Percentiles rank a stretch among this genome's conserved stretches.
These are phyloP conservation scores for Cucurbita pepo DNA, from an alignment of 306 rosid genomes.

Conservation along the genomic window DNA sequence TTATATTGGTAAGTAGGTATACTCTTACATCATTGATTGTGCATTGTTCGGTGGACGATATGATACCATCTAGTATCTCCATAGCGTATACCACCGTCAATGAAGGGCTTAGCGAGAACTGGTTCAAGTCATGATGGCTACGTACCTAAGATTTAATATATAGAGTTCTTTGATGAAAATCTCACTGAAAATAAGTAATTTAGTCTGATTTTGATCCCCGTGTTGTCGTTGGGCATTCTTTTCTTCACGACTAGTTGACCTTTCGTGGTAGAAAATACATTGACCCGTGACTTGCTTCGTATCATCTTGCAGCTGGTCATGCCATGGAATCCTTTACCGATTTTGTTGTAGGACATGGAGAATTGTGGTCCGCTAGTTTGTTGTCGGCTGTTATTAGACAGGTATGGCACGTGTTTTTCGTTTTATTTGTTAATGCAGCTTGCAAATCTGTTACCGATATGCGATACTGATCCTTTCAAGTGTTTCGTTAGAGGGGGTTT, in stretches of 20 bases:
- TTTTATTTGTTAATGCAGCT: conserved; percentile 1
- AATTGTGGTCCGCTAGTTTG: conserved; percentile 93
- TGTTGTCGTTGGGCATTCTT: not conserved
- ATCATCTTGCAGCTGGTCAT: conserved; percentile 77
- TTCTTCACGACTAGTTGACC: not conserved
- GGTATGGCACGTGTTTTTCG: conserved; percentile 27
- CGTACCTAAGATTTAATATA: not conserved
- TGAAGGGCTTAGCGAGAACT: not conserved
- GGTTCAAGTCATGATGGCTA: not conserved
- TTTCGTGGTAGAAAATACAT: conserved; percentile 1
- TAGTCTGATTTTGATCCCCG: not conserved
- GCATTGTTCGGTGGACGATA: too few species aligned
- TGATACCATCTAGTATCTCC: not conserved
- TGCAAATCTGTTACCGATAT: not conserved
- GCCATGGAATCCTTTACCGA: conserved; percentile 91
- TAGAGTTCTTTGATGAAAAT: not conserved
- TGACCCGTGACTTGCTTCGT: conserved; percentile 16
- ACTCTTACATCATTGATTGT: not conserved
- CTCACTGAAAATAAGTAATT: not conserved
- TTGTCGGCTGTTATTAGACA: conserved; percentile 58
- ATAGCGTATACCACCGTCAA: not conserved
- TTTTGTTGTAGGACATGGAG: conserved; percentile 99
- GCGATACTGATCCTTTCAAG: conserved; percentile 4
- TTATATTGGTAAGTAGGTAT: conserved; percentile 48
- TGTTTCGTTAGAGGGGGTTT: conserved; percentile 43